Conservation (phyloP, 1,284 basidiomycete genomes). For the Tilletia indica region DNA sequence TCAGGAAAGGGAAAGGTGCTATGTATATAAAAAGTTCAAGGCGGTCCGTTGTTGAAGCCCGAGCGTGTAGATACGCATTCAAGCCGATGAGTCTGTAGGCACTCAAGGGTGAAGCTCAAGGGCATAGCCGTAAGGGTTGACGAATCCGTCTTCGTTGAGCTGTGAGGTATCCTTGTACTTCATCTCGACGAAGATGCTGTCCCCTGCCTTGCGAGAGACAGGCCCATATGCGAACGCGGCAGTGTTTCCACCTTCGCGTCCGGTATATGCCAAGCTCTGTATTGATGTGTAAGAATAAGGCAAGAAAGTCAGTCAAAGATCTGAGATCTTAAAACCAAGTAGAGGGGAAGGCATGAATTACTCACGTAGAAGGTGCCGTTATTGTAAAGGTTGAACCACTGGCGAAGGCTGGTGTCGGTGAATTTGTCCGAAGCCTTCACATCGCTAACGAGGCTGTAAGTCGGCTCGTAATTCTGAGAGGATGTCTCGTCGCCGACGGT, state of each 20-base stretch:
- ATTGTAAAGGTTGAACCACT: background rate
- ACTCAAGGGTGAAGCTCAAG: background rate
- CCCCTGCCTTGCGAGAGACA: background rate
- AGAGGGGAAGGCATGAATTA: no score
- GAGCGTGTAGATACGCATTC: no score
- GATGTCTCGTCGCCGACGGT: background rate
- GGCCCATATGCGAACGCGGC: background rate
- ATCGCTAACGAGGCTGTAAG: background rate
- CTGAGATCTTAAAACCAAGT: no score
- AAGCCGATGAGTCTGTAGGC: no score
- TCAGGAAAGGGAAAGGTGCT: no score
- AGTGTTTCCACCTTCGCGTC: background rate
- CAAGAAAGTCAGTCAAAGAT: no score
- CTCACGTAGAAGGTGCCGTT: conserved; percentile 13
- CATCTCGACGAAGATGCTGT: background rate
- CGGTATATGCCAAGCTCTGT: background rate
- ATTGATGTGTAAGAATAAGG: no score
- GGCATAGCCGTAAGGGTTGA: background rate
- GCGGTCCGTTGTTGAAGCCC: no score
- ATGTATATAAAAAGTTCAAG: no score
- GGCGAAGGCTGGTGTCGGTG: background rate
- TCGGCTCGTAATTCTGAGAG: background rate
- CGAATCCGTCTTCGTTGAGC: background rate
- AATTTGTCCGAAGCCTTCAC: background rate
- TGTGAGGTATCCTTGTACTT: background rate